phyloP scores from a whole-genome alignment of 2,329 filamentous ascomycete species.

The Diplodia scrobiculata region DNA sequence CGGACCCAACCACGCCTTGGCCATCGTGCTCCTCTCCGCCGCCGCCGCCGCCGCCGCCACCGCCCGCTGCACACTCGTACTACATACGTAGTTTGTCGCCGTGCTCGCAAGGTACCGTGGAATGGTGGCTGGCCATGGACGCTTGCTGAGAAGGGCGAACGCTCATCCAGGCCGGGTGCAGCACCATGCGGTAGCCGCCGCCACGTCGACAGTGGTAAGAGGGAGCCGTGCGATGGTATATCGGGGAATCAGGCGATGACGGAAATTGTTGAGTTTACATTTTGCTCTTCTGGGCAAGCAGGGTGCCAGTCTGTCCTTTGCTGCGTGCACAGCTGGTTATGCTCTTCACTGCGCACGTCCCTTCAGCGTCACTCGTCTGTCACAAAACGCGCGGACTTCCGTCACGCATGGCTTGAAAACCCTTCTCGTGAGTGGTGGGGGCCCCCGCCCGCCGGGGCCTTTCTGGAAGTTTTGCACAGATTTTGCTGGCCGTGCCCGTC shows the following conservation, averaged over 20 bases:
- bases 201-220: constrained; percentile 10
- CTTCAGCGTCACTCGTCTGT: constrained; percentile 1
- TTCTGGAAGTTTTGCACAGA: constrained; percentile 30
- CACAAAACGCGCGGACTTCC: constrained; percentile 28
- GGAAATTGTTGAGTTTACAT: constrained; percentile 28
- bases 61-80: background rate
- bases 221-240: constrained; percentile 28
- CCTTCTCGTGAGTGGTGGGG: constrained; percentile 21
- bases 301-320: constrained; percentile 18
- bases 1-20: constrained; percentile 13
- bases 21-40: constrained; percentile 16
- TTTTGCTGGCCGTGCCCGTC: constrained; percentile 28
- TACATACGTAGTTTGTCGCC: background rate
- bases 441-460: constrained; percentile 16
- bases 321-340: constrained; percentile 22
- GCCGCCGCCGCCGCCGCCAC: constrained; percentile 11
- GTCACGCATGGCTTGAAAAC: constrained; percentile 19
- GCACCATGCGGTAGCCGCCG: constrained; percentile 2
- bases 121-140: background rate
- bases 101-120: background rate
- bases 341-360: constrained; percentile 25
- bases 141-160: background rate
- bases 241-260: constrained; percentile 21
- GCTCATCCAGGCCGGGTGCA: background rate
- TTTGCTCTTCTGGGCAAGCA: constrained; percentile 26